Evolutionary conservation across 2,329 filamentous ascomycete genomes (phyloP), one percentile per base, ranked within the genome.

Genomic region (Apiospora phragmitis): DNA sequence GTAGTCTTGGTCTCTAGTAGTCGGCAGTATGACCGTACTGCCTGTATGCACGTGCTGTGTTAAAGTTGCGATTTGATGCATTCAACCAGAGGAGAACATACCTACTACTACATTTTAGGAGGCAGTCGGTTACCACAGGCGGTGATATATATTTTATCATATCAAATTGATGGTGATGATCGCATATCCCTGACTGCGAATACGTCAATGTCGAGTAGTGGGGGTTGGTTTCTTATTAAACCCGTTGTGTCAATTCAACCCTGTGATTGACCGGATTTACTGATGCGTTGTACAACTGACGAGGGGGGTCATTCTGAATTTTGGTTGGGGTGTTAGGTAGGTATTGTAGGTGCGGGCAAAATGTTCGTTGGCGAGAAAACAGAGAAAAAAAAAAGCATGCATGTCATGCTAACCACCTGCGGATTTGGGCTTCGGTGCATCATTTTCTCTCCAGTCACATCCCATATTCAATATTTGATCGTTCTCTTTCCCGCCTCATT

Each of bases 381-480:
- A 70, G 59, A 32, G 42, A 8, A 42, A 68, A 67, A 21, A 14
- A 67, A 68, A n/a, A 55, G 65, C n/a, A n/a, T n/a, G 67, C 18
- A 21, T n/a, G 43, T 21, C 43, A 47, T 47, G 43, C 43, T 12
- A 41, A 41, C 38, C 59, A 59, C 69, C 73, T 76, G 77, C 76
- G 76, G 73, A 70, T 74, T 73, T 73, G 69, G 43, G 51, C 68
- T 35, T 73, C 67, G 70, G 59, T 68, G 69, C 69, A 51, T 38
- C 18, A 12, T 68, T 69, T 69, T 38, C 65, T 38, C 55, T 41
- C 47, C 41, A 65, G 49, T 66, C 47, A 70, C 59, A 21, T 67
- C 43, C 35, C 18, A 24, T 59, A 35, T 32, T 59, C 12, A 29
- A 59, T 59, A 21, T 32, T 59, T 9, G 26, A 35, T 26, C 8